Conservation (phyloP, 2,329 filamentous ascomycete genomes). For the Knufia petricola region DNA sequence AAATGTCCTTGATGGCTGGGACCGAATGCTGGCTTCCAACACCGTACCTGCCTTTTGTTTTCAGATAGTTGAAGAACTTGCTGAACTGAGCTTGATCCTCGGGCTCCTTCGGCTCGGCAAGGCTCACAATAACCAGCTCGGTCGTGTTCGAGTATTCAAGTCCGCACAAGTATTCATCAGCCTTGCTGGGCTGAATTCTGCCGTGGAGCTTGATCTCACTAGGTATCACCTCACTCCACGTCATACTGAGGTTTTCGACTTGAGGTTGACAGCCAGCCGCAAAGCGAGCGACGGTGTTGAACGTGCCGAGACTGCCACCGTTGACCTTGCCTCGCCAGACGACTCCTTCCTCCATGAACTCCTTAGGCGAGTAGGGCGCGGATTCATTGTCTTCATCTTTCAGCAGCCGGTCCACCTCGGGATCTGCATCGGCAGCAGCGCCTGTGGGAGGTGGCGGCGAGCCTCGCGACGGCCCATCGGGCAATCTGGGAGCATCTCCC, state of each 20-base stretch:
- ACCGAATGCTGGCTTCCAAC: conserved; percentile 70
- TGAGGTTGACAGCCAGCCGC: conserved; percentile 64
- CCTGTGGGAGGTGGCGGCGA: conserved; percentile 27
- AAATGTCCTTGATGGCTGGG: conserved; percentile 76
- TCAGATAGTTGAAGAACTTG: conserved; percentile 79
- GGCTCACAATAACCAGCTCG: conserved; percentile 71
- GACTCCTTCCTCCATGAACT: conserved; percentile 60
- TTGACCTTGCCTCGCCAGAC: conserved; percentile 68
- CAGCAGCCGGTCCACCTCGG: conserved; percentile 81
- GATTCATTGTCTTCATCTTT: conserved; percentile 73
- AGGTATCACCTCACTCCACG: conserved; percentile 68
- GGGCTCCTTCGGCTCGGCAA: conserved; percentile 44
- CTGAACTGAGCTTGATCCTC: conserved; percentile 55
- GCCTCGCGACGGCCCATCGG: conserved; percentile 38
- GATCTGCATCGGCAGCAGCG: conserved; percentile 50
- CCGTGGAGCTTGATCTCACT: conserved; percentile 52
- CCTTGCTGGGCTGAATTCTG: conserved; percentile 68
- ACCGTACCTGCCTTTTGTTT: conserved; percentile 70
- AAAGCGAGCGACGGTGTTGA: conserved; percentile 68
- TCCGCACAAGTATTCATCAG: conserved; percentile 83
- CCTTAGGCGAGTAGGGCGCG: conserved; percentile 72
- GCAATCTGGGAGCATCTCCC: conserved; percentile 30
- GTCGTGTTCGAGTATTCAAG: conserved; percentile 72
- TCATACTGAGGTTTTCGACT: conserved; percentile 21
- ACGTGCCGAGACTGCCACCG: conserved; percentile 69